Evolutionary conservation across 2,329 filamentous ascomycete genomes (phyloP), one percentile per base, ranked within the genome.

Genomic region (Aspergillus sp.): DNA sequence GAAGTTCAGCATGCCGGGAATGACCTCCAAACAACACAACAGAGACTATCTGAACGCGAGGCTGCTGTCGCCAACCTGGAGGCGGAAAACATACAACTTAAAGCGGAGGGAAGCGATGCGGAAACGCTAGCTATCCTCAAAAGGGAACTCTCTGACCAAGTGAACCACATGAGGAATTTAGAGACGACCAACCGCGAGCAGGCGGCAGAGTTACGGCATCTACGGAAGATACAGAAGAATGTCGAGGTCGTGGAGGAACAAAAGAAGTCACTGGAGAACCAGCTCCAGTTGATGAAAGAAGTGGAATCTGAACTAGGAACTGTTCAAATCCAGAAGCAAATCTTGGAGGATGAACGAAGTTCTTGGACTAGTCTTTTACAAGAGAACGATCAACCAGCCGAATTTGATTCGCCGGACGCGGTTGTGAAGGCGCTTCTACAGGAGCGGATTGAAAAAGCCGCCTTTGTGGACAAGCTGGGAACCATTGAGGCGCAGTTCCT

Each of bases 241-340:
- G 83, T 95, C 1, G 88, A 95, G 60, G 80, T 98, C 2, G 86
- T 97, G 0, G 89, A 98, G 63, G 93, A 98, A 65, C 89, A 98
- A 71, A 97, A 97, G 73, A 78, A 87, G 51, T 80, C 82, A 0
- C 71, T 98, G 26, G 85, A 93, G 64, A 81, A 83, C 30, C 88
- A 82, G 60, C 65, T 98, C 1, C 82, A 88, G 50, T 74, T 85
- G 34, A 84, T 91, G 66, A 81, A 87, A 48, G 75, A 80, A 8
- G 60, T 95, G 7, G 82, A 93, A 59, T 75, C 79, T 29, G 86
- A 96, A 60, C 74, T 97, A 8, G 77, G 80, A 7, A 91, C 95
- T 62, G 80, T 85, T 19, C 80, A 86, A 51, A 76, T 94, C 35
- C 89, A 95, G 60, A 83, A 86, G 45, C 87, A 94, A 59, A 78